Conservation (phyloP, 495 filamentous ascomycete species). For the Podospora conica region DNA sequence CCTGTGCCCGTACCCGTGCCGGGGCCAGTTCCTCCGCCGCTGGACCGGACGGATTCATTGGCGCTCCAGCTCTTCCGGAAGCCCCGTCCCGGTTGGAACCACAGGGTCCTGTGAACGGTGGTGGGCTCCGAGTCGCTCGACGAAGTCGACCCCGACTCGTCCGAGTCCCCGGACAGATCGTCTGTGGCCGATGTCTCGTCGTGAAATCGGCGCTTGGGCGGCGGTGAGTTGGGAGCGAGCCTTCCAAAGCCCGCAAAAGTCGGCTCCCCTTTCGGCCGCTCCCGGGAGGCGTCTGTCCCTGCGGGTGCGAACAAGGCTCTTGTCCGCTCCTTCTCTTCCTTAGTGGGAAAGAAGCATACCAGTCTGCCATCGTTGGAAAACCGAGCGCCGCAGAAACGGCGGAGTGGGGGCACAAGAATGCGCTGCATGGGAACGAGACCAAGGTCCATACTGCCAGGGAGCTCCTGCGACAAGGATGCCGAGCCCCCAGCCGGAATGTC, state of each 20-base stretch:
- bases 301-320: conserved; percentile 54
- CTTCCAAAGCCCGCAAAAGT: conserved; percentile 89
- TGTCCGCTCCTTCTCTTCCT: conserved; percentile 66
- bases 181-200: conserved; percentile 47
- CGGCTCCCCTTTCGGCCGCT: conserved; percentile 56
- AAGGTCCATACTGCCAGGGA: conserved; percentile 45
- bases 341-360: conserved; percentile 81
- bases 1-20: conserved; percentile 50
- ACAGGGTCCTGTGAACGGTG: conserved; percentile 47
- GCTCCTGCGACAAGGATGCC: conserved; percentile 50
- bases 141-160: conserved; percentile 58
- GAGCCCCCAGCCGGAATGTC: conserved; percentile 49
- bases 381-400: conserved; percentile 65
- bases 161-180: conserved; percentile 45
- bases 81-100: conserved; percentile 39
- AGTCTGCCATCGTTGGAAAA: conserved; percentile 75
- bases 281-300: conserved; percentile 54
- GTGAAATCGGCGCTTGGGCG: conserved; percentile 44
- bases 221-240: conserved; percentile 47
- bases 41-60: conserved; percentile 43
- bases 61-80: conserved; percentile 43
- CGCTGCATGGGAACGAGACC: conserved; percentile 55
- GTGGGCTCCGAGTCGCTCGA: conserved; percentile 69
- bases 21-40: conserved; percentile 44
- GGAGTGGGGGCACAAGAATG: conserved; percentile 70